These are phyloP conservation scores for Pascua guehoae DNA, from an alignment of 1,284 basidiomycete species.

Conservation along the genomic window DNA sequence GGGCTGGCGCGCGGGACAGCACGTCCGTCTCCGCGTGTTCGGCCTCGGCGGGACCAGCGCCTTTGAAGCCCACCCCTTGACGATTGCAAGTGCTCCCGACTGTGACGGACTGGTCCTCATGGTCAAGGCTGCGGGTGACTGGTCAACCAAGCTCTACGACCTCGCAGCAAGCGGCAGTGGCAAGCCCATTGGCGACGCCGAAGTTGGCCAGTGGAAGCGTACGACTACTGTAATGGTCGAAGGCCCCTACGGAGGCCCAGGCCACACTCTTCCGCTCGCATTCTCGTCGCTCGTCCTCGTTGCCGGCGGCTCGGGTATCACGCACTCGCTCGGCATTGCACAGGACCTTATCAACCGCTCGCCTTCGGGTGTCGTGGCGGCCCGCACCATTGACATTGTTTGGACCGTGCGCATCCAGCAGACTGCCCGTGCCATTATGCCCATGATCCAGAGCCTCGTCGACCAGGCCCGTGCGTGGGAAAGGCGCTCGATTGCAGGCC, in stretches of 20 bases:
- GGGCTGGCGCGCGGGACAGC: constrained; percentile 52
- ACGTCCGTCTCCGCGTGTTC: constrained; percentile 47
- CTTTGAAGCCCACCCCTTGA: constrained; percentile 48
- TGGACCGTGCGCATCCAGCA: constrained; percentile 45
- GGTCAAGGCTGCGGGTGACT: constrained; percentile 44
- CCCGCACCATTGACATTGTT: constrained; percentile 44
- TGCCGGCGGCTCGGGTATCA: constrained; percentile 48
- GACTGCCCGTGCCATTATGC: constrained; percentile 35
- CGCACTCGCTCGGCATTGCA: constrained; percentile 37
- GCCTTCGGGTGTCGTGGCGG: constrained; percentile 41
- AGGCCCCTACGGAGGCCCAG: constrained; percentile 47
- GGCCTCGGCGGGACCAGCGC: constrained; percentile 25
- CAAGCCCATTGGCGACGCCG: background rate
- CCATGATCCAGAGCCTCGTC: constrained; percentile 34
- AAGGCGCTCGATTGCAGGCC: constrained; percentile 23
- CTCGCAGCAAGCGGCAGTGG: constrained; percentile 18
- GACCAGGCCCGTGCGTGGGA: constrained; percentile 38
- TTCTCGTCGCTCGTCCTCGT: constrained; percentile 45
- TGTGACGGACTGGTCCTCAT: constrained; percentile 42
- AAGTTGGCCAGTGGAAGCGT: constrained; percentile 7
- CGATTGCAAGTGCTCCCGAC: constrained; percentile 48
- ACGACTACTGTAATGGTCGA: constrained; percentile 33
- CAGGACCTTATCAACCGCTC: constrained; percentile 38
- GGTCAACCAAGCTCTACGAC: constrained; percentile 39
- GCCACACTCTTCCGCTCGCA: constrained; percentile 39